Percentiles rank a stretch among this genome's conserved stretches.
Conservation (phyloP, 2,329 filamentous ascomycete genomes). For the Fusarium albidum region DNA sequence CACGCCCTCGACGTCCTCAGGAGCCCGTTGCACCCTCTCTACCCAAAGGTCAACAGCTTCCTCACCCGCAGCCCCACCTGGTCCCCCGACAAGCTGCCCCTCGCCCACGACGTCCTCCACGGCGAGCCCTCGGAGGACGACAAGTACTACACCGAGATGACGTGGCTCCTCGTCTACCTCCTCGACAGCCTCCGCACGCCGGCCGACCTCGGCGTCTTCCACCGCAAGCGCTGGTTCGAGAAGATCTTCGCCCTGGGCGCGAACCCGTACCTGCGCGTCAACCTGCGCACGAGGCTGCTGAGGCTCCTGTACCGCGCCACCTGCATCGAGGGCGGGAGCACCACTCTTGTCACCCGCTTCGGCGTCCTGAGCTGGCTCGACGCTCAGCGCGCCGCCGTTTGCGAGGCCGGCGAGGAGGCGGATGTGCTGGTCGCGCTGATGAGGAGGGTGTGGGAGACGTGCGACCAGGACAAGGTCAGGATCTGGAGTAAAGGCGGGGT, state of each 20-base stretch:
- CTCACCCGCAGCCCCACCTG: conserved; percentile 81
- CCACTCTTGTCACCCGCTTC: conserved; percentile 80
- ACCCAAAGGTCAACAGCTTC: conserved; percentile 86
- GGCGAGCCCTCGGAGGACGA: conserved; percentile 77
- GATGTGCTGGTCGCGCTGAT: conserved; percentile 63
- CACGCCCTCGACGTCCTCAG: conserved; percentile 74
- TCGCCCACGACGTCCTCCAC: conserved; percentile 70
- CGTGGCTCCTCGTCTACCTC: conserved; percentile 78
- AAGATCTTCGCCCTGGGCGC: conserved; percentile 74
- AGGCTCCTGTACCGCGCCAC: conserved; percentile 73
- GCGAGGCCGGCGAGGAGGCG: conserved; percentile 51
- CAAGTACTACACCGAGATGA: conserved; percentile 74
- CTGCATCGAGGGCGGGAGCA: conserved; percentile 75
- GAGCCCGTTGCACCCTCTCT: conserved; percentile 82
- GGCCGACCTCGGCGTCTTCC: conserved; percentile 68
- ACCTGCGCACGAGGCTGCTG: conserved; percentile 66
- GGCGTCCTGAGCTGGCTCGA: conserved; percentile 80
- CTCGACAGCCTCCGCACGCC: conserved; percentile 70
- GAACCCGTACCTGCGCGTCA: conserved; percentile 69
- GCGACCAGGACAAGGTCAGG: conserved; percentile 70
- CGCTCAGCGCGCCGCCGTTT: conserved; percentile 60
- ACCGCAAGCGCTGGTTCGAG: conserved; percentile 74
- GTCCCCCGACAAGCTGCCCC: conserved; percentile 75
- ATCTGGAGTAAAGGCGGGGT: conserved; percentile 69
- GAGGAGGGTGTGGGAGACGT: conserved; percentile 67